A percentile compares a stretch with the other conserved stretches of the same genome.
Conservation (phyloP, 331 rosid species). For the Acacia concinna region DNA sequence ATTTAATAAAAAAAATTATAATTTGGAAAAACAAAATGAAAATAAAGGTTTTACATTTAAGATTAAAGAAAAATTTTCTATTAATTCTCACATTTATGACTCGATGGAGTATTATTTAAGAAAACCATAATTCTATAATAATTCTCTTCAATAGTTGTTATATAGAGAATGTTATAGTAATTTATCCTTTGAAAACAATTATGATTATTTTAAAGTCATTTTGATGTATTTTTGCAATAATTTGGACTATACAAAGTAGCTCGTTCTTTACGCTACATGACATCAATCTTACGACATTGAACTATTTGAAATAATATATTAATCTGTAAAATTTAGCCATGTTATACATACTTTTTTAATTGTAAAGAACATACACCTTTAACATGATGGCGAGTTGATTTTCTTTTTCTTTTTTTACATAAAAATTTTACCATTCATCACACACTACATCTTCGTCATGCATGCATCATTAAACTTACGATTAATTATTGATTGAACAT, state of each 20-base stretch:
- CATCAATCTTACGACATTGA: constrained; percentile 30
- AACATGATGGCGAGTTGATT: not conserved
- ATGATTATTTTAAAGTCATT: not conserved
- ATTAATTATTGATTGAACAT: not conserved
- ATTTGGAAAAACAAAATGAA: too few relatives aligned
- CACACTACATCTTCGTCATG: not conserved
- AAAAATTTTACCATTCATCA: not conserved
- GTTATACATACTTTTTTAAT: not conserved
- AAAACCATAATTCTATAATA: too few relatives aligned
- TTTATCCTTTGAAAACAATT: not conserved
- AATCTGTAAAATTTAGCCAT: not conserved
- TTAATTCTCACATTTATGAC: not conserved
- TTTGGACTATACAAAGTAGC: not conserved
- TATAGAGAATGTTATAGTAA: not conserved
- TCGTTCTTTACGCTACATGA: constrained; percentile 23
- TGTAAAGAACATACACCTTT: too few relatives aligned
- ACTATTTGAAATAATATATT: not conserved
- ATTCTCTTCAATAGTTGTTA: not conserved
- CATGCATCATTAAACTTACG: not conserved
- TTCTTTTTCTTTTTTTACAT: too few relatives aligned
- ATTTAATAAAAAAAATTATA: too few relatives aligned
- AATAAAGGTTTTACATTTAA: not conserved
- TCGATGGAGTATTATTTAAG: too few relatives aligned
- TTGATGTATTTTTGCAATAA: not conserved
- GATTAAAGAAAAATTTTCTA: too few relatives aligned